Percentiles rank a stretch among this genome's conserved stretches.
Evolutionary conservation across 2,329 filamentous ascomycete genomes (phyloP).

Genomic region (Pestalotiopsis sp.): DNA sequence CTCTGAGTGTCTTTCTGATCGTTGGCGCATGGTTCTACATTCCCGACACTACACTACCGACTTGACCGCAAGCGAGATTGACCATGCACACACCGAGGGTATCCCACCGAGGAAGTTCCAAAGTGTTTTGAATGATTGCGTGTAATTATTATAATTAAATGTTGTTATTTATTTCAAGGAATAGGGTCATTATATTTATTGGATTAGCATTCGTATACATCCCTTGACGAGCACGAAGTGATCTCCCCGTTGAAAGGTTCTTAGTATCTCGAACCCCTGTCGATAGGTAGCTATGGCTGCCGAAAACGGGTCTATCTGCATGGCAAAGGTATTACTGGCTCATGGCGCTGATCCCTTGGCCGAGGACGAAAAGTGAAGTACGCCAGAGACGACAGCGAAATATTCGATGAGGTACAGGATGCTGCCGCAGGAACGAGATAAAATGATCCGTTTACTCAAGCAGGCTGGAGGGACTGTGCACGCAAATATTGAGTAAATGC

Average conservation of each 20-base stretch:
- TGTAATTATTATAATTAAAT: not conserved
- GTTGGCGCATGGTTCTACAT: not conserved
- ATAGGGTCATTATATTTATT: no score
- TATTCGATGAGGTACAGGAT: not conserved
- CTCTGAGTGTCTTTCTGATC: not conserved
- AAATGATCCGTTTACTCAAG: not conserved
- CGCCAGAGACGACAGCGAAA: not conserved
- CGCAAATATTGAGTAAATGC: no score
- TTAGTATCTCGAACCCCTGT: no score
- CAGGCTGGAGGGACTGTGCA: not conserved
- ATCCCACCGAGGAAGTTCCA: not conserved
- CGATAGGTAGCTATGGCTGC: no score
- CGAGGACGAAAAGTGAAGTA: not conserved
- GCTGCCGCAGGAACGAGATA: not conserved
- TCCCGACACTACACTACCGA: not conserved
- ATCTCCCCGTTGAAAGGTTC: no score
- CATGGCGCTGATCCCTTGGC: not conserved
- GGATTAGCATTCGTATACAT: no score
- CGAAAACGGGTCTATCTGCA: not conserved
- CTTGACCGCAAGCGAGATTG: not conserved
- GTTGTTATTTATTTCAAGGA: no score
- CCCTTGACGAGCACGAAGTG: no score
- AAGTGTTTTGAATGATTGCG: not conserved
- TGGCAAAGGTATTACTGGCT: not conserved
- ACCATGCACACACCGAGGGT: not conserved